Percentiles rank a stretch among this genome's conserved stretches.
Conservation (phyloP, 345 rosid genomes). For the Pugionium dolabratum region DNA sequence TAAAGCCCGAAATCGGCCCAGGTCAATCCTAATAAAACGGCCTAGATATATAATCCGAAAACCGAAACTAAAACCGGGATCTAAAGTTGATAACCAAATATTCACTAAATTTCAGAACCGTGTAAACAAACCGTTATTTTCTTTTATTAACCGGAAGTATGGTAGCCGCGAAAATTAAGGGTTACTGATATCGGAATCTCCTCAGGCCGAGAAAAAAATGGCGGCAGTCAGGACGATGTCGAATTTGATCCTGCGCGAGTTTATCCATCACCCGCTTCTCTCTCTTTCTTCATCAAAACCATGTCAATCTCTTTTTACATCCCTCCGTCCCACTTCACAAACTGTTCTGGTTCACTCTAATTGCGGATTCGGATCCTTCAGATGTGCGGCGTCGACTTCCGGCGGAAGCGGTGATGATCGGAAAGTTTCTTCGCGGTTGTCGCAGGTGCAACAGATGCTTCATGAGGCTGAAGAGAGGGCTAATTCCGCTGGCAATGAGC, state of each 20-base stretch:
- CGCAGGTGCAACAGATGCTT: slow-evolving; percentile 69
- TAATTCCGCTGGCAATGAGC: slow-evolving; percentile 58
- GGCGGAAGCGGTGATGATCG: slow-evolving; percentile 44
- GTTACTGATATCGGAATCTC: slow-evolving; percentile 28
- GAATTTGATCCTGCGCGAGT: slow-evolving; percentile 48
- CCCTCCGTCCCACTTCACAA: slow-evolving; percentile 25
- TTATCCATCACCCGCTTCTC: slow-evolving; percentile 41
- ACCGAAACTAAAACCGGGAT: neutral
- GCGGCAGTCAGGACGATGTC: slow-evolving; percentile 54
- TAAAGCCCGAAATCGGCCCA: neutral
- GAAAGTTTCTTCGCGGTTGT: slow-evolving; percentile 72
- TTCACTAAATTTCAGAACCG: neutral
- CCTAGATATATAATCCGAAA: neutral
- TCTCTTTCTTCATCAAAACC: slow-evolving; percentile 37
- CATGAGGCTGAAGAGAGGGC: slow-evolving; percentile 88
- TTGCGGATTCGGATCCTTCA: slow-evolving; percentile 47
- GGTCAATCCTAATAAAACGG: neutral
- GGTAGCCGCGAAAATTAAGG: slow-evolving; percentile 25
- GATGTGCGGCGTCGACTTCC: slow-evolving; percentile 61
- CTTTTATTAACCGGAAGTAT: neutral
- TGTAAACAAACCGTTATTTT: neutral
- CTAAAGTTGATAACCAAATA: neutral
- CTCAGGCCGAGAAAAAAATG: slow-evolving; percentile 47
- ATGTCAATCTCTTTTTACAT: slow-evolving; percentile 25
- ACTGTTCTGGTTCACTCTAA: slow-evolving; percentile 18